Percentiles rank a stretch among this genome's conserved stretches.
These are phyloP conservation scores for Leccinum angustisporum DNA, from an alignment of 1,284 basidiomycete genomes.

Conservation along the genomic window DNA sequence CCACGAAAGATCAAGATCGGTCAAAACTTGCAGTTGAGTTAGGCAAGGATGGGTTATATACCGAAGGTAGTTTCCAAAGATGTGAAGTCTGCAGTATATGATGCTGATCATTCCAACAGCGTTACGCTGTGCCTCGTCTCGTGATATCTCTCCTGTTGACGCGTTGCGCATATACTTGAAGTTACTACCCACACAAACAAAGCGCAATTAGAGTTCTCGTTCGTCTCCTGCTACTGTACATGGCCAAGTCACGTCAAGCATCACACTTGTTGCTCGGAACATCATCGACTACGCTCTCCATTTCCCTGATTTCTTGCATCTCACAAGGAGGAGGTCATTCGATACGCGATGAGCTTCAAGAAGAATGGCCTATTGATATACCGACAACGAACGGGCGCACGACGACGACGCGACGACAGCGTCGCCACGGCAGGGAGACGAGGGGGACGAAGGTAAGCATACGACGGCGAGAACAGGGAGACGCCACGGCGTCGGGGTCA, in stretches of 20 bases:
- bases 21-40: conserved; percentile 58
- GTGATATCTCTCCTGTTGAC: conserved; percentile 37
- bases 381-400: not conserved
- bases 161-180: conserved; percentile 61
- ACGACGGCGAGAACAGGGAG: too few species aligned
- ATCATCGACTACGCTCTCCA: conserved; percentile 76
- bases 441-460: too few species aligned
- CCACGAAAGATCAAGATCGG: conserved; percentile 54
- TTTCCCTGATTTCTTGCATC: conserved; percentile 74
- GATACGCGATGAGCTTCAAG: conserved; percentile 69
- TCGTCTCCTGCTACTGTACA: conserved; percentile 70
- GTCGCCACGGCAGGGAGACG: too few species aligned
- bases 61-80: too few species aligned
- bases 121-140: conserved; percentile 29
- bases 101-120: conserved; percentile 29
- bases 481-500: too few species aligned
- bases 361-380: conserved; percentile 52
- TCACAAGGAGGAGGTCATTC: conserved; percentile 80
- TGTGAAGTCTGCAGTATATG: not conserved
- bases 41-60: too few species aligned
- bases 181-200: conserved; percentile 73
- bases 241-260: conserved; percentile 55
- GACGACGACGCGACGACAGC: too few species aligned
- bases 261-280: conserved; percentile 83
- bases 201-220: conserved; percentile 63